Evolutionary conservation across 208 protist species (phyloP).

Genomic region (Trichomonas tenax): DNA sequence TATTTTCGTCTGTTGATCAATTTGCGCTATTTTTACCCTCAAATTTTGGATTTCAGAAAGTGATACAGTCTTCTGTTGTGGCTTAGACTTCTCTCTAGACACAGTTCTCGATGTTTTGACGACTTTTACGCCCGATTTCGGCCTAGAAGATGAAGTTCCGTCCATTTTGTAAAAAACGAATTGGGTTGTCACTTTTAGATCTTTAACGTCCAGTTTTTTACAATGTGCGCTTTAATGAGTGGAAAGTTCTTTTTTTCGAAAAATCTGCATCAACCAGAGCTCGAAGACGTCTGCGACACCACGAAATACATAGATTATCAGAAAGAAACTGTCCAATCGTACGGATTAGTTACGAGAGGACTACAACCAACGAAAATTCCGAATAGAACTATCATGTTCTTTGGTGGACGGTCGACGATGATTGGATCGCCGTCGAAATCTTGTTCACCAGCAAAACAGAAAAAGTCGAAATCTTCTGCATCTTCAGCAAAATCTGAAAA

Average conservation of each 20-base stretch:
- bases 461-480: neutral
- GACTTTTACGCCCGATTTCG: too few species aligned
- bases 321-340: neutral
- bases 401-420: neutral
- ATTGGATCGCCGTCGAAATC: neutral
- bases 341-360: neutral
- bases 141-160: too few species aligned
- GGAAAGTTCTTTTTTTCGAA: neutral
- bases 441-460: neutral
- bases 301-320: neutral
- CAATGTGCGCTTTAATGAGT: neutral
- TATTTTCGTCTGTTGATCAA: neutral
- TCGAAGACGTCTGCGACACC: neutral
- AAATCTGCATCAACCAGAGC: neutral
- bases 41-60: neutral
- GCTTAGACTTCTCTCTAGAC: too few species aligned
- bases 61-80: neutral
- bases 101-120: too few species aligned
- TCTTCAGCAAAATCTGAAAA: neutral
- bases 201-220: neutral
- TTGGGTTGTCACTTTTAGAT: too few species aligned
- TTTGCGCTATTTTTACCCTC: neutral
- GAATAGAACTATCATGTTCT: neutral
- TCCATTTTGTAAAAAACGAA: too few species aligned
- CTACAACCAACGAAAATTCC: neutral